phyloP scores from a whole-genome alignment of 108 stramenopile genomes.

The Aurantiochytrium sp. region DNA sequence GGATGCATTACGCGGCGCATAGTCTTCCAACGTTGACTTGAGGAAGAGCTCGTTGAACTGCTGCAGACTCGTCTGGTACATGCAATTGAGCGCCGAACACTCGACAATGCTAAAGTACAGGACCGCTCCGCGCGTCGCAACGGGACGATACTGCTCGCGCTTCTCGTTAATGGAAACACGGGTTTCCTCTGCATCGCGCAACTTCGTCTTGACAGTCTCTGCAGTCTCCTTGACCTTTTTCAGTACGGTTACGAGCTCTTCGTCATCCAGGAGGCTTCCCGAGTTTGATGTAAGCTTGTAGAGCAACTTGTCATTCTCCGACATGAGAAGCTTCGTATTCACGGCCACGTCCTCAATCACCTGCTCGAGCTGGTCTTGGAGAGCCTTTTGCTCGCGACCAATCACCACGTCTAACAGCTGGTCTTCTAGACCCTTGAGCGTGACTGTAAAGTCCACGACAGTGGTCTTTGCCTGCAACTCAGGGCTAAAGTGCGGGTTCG shows the following conservation, averaged over 20 bases:
- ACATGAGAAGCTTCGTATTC: conserved; percentile 74
- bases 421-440: conserved; percentile 79
- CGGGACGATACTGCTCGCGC: conserved; percentile 80
- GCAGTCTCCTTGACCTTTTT: conserved; percentile 82
- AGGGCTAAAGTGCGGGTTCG: conserved; percentile 78
- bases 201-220: conserved; percentile 74
- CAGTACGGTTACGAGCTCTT: conserved; percentile 74
- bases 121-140: conserved; percentile 74
- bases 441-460: conserved; percentile 82
- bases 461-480: conserved; percentile 88
- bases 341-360: conserved; percentile 79
- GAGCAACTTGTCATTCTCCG: conserved; percentile 69
- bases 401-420: conserved; percentile 82
- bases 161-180: conserved; percentile 73
- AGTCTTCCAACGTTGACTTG: conserved; percentile 62
- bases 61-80: conserved; percentile 81
- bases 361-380: conserved; percentile 79
- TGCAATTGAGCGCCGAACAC: conserved; percentile 70
- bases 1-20: conserved; percentile 67
- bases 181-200: conserved; percentile 74
- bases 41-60: conserved; percentile 79
- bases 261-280: conserved; percentile 76
- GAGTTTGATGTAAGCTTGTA: conserved; percentile 73
- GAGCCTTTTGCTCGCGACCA: conserved; percentile 76
- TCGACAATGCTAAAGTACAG: conserved; percentile 84